Conservation (phyloP, 106 monocot genomes). For the Gastrodia elata region DNA sequence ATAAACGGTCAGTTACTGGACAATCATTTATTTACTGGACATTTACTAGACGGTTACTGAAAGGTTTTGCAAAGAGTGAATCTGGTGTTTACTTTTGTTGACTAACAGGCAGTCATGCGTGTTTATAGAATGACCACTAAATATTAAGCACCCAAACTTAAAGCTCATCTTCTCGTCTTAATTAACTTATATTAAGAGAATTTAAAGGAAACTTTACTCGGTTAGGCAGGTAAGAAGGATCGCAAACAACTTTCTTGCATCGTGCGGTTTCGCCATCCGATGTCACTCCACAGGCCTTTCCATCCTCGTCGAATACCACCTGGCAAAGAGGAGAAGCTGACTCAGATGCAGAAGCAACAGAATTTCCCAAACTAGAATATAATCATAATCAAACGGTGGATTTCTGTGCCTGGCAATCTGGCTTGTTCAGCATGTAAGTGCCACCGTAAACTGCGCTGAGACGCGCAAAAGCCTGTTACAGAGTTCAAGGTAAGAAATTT, state of each 20-base stretch:
- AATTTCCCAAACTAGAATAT: not conserved
- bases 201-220: conserved; percentile 39
- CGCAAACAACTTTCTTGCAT: conserved; percentile 93
- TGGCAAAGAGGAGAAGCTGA: not conserved
- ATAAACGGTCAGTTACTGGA: too few species aligned
- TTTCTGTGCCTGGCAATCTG: conserved; percentile 68
- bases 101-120: too few species aligned
- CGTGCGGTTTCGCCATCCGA: conserved; percentile 89
- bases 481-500: conserved; percentile 3
- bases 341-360: not conserved
- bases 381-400: not conserved
- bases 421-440: conserved; percentile 76
- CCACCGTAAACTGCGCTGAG: conserved; percentile 92
- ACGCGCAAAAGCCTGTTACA: conserved; percentile 75
- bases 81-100: too few species aligned
- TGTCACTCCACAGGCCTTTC: conserved; percentile 79
- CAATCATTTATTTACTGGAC: too few species aligned
- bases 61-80: too few species aligned
- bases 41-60: too few species aligned
- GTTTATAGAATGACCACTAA: too few species aligned
- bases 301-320: conserved; percentile 82
- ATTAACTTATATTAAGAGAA: too few species aligned
- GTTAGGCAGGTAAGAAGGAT: conserved; percentile 85
- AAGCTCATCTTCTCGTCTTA: too few species aligned
- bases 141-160: too few species aligned